Evolutionary conservation across 148 eudicot genomes (phyloP).

Genomic region (Pouteria glomerata): DNA sequence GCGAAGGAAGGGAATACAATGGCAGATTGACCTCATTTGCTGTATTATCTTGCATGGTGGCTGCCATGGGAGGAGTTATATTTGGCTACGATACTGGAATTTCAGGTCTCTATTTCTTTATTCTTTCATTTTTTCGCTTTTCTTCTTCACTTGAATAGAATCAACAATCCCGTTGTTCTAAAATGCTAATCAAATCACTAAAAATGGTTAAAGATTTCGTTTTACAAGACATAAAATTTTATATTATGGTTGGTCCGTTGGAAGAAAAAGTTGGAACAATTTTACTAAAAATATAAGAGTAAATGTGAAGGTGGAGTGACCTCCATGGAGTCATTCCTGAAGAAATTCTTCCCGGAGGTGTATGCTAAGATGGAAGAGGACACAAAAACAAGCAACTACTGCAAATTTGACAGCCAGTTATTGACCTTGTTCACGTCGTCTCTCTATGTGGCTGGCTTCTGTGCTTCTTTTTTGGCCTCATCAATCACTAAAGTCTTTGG

Average conservation of each 20-base stretch:
- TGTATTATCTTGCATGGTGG: constrained; percentile 20
- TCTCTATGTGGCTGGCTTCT: neutral
- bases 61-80: constrained; percentile 27
- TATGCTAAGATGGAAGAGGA: neutral
- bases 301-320: neutral
- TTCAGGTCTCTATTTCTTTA: constrained; percentile 18
- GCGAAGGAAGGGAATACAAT: neutral
- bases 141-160: neutral
- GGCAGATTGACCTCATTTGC: constrained; percentile 1
- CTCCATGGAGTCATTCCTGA: neutral
- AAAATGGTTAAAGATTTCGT: too few species aligned
- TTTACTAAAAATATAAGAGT: too few species aligned
- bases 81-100: constrained; percentile 37
- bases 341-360: neutral
- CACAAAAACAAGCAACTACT: neutral
- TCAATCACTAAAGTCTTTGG: neutral
- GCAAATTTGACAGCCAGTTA: neutral
- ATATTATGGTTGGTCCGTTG: too few species aligned
- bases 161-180: too few species aligned
- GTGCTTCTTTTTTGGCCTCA: neutral
- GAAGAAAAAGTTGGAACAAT: too few species aligned
- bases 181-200: too few species aligned
- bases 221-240: too few species aligned
- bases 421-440: neutral
- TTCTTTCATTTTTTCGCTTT: neutral